Percentiles rank a stretch among this genome's conserved stretches.
phyloP scores from a whole-genome alignment of 352 stramenopile genomes.

The Globisporangium lucens region DNA sequence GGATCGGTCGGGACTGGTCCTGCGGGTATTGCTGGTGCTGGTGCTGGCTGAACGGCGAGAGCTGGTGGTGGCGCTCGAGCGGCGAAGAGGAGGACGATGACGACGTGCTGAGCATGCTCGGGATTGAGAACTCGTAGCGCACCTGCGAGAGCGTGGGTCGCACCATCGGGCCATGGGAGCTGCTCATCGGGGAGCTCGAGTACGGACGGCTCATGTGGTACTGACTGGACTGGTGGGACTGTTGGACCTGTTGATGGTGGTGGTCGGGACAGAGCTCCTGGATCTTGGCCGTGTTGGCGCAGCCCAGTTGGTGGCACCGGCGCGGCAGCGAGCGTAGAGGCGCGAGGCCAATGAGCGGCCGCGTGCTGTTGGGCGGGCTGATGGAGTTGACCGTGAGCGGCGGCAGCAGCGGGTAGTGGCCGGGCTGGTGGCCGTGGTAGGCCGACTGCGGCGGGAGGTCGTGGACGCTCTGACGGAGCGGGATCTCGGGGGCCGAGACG shows the following conservation, averaged over 20 bases:
- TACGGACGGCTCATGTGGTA: conserved; percentile 3
- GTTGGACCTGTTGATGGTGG: conserved; percentile 31
- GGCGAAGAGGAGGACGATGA: conserved; percentile 4
- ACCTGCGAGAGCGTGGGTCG: conserved; percentile 8
- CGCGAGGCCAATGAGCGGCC: conserved; percentile 31
- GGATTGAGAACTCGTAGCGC: conserved; percentile 20
- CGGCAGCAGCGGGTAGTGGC: conserved; percentile 28
- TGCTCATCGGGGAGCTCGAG: neutral
- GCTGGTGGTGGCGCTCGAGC: neutral
- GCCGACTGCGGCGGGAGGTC: conserved; percentile 8
- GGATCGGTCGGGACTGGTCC: neutral
- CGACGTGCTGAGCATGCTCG: conserved; percentile 10
- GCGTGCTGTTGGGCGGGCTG: conserved; percentile 43
- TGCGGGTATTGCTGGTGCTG: neutral
- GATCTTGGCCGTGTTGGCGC: conserved; percentile 65
- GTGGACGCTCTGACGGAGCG: conserved; percentile 15
- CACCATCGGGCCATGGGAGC: neutral
- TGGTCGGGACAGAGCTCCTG: conserved; percentile 65
- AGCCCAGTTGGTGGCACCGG: conserved; percentile 48
- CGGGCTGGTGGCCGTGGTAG: neutral
- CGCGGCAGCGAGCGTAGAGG: conserved; percentile 35
- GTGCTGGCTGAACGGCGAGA: neutral
- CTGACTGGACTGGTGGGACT: conserved; percentile 16
- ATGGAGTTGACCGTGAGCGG: conserved; percentile 33
- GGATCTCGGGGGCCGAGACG: conserved; percentile 8